Evolutionary conservation across 805 yeast genomes (phyloP).

Genomic region (Yamadazyma sp.): DNA sequence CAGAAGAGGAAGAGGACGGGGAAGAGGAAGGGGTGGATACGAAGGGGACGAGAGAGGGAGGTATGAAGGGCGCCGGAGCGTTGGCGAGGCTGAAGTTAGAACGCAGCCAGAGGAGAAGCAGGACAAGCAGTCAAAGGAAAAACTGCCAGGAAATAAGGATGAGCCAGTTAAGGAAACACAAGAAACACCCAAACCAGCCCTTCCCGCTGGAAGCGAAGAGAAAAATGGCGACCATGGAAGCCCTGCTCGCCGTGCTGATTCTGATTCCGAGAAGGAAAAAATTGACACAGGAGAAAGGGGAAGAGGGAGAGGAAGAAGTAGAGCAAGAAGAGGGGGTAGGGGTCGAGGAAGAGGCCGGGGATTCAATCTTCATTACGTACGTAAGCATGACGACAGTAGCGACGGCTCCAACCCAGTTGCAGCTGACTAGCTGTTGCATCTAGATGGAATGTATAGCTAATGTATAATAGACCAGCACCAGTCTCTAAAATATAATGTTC

Average conservation of each 20-base stretch:
- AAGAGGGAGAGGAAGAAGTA: neutral
- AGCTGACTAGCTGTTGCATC: no score
- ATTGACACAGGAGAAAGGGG: neutral
- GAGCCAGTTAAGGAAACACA: no score
- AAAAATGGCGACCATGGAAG: no score
- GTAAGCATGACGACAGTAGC: conserved; percentile 17
- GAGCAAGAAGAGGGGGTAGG: conserved; percentile 10
- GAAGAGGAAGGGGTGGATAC: conserved; percentile 17
- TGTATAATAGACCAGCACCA: conserved; percentile 16
- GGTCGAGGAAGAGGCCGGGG: conserved; percentile 19
- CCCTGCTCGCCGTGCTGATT: no score
- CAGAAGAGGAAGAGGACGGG: conserved; percentile 14
- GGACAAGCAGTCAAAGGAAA: no score
- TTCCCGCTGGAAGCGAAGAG: no score
- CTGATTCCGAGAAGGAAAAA: no score
- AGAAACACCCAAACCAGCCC: no score
- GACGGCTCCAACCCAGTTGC: neutral
- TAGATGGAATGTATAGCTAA: conserved; percentile 11
- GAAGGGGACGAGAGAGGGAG: neutral
- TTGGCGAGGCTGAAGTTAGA: neutral
- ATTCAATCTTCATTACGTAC: conserved; percentile 27
- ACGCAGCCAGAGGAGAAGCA: no score
- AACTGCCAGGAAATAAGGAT: no score
- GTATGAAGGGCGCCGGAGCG: neutral
- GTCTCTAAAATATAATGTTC: neutral